Evolutionary conservation across 768 basidiomycete genomes (phyloP), one percentile per base, ranked within the genome.

Genomic region (Pleurotus citrinopileatus): DNA sequence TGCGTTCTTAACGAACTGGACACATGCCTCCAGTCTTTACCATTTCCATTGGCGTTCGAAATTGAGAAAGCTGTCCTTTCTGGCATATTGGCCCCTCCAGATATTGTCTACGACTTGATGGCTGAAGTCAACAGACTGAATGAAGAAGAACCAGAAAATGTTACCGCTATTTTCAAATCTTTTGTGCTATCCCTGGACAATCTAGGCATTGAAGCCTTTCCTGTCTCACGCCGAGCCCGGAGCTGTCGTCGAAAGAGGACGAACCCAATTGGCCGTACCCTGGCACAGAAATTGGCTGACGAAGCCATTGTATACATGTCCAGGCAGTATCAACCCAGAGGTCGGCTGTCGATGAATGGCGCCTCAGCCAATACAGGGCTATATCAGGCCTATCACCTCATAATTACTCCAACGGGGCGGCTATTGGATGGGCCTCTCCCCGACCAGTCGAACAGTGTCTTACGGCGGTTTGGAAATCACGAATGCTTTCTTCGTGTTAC

Each of bases 401-500:
- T 70, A 46, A 54, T 77, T 3, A 78, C 76, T 0, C 76, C 76
- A 2, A 69, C 73, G 6, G 64, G 69, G 0, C 28, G 67, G 26
- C 64, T 72, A 43, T 57, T 76, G 29, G 73, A 75, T 58, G 75
- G 70, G 1, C 76, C 76, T 3, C 59, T 67, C 7, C 59, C 59
- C 32, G 60, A 57, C 28, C 58, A 57, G 46, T 57, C 58, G 10
- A 63, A 59, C 32, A 52, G 59, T 47, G 54, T 62, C 36, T 32
- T 62, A 13, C 61, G 61, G 27, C 67, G 69, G 12, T 79, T 72
- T 55, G 25, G 40, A 3, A 61, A 69, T 53, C 61, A 73, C 22
- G 70, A 77, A 19, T 72, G 69, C 51, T 81, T 81, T 60, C 55
- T 81, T 40, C 74, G 80, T 0, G 73, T 80, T 15, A 70, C 73